Percentiles rank a stretch among this genome's conserved stretches.
These are phyloP conservation scores for Aspergillus luchuensis DNA, from an alignment of 2,329 filamentous ascomycete genomes.

Conservation along the genomic window DNA sequence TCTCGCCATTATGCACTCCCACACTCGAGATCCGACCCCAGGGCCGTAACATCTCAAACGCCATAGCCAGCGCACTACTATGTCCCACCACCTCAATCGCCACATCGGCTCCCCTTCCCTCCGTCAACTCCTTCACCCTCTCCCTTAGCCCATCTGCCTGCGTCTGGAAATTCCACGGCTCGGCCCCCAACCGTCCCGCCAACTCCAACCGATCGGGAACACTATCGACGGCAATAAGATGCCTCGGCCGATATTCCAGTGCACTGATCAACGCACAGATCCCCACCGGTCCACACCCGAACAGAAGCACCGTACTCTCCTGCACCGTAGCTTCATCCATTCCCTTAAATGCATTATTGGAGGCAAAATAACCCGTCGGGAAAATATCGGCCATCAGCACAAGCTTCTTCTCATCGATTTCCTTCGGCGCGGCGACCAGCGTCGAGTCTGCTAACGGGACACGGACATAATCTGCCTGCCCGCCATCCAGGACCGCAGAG, in stretches of 20 bases:
- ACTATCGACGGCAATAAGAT: conserved; percentile 76
- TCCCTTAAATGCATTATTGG: conserved; percentile 69
- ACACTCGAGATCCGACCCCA: conserved; percentile 73
- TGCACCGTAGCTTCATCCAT: conserved; percentile 52
- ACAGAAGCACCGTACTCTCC: conserved; percentile 60
- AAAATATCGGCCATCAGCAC: conserved; percentile 62
- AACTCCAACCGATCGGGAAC: conserved; percentile 71
- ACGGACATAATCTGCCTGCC: conserved; percentile 77
- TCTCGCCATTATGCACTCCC: conserved; percentile 71
- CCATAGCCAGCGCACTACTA: conserved; percentile 66
- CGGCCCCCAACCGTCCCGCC: conserved; percentile 72
- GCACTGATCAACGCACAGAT: conserved; percentile 79
- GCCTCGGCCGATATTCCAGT: conserved; percentile 68
- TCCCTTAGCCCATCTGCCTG: conserved; percentile 60
- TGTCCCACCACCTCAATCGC: conserved; percentile 76
- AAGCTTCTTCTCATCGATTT: conserved; percentile 70
- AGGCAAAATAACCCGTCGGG: conserved; percentile 77
- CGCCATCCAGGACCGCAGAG: conserved; percentile 68
- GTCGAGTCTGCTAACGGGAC: conserved; percentile 79
- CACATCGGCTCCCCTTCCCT: conserved; percentile 79
- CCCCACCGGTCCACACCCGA: conserved; percentile 81
- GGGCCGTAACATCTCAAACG: conserved; percentile 70
- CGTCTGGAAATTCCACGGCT: conserved; percentile 74
- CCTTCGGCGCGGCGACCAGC: conserved; percentile 67
- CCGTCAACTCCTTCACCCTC: conserved; percentile 68